Conservation (phyloP, 768 basidiomycete species). For the Suillus cothurnatus region DNA sequence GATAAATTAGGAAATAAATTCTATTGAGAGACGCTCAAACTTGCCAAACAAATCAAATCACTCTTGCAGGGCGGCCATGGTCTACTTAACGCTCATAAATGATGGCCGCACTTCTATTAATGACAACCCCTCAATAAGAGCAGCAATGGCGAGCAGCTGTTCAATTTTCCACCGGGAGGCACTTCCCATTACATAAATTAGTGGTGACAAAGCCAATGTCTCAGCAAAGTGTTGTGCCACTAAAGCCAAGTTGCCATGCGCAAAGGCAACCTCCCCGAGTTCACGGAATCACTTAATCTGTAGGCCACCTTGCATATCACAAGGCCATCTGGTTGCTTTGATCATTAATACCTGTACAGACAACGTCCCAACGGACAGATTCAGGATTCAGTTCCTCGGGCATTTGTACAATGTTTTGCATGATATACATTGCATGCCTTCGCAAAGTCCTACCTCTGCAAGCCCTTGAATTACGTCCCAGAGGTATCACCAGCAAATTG, state of each 20-base stretch:
- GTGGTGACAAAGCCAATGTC: not conserved
- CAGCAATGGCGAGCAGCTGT: not conserved
- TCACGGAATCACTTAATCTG: not conserved
- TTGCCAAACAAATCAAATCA: constrained; percentile 10
- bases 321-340: not conserved
- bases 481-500: not conserved
- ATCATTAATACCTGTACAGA: not conserved
- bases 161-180: not conserved
- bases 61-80: too few relatives aligned
- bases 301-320: not conserved
- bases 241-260: not conserved
- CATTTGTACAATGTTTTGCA: not conserved
- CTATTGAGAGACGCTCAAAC: too few relatives aligned
- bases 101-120: too few relatives aligned
- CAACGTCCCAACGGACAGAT: not conserved
- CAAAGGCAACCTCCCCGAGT: not conserved
- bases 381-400: not conserved
- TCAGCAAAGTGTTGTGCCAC: not conserved
- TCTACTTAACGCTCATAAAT: too few relatives aligned
- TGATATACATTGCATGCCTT: not conserved
- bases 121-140: too few relatives aligned
- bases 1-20: constrained; percentile 18
- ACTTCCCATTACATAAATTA: not conserved
- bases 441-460: not conserved
- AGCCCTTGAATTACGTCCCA: not conserved